Conservation (phyloP, 805 yeast species). For the Candida wancherniae region DNA sequence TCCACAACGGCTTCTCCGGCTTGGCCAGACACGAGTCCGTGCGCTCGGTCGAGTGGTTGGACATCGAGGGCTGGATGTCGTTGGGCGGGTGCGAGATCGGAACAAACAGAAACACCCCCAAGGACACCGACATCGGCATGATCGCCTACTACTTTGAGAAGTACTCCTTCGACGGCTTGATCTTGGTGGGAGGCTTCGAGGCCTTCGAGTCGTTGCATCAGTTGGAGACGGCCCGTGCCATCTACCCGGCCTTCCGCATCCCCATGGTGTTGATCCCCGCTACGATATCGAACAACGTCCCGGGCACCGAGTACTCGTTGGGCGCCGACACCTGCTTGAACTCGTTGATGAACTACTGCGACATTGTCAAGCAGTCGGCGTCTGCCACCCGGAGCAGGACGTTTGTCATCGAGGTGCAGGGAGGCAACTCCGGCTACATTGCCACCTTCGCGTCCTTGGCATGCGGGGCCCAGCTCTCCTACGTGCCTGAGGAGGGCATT, state of each 20-base stretch:
- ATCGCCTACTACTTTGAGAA: slow-evolving; percentile 71
- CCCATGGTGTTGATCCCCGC: slow-evolving; percentile 80
- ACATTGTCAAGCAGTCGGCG: slow-evolving; percentile 74
- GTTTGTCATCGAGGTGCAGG: slow-evolving; percentile 79
- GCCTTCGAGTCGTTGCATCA: slow-evolving; percentile 69
- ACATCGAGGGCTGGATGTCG: slow-evolving; percentile 83
- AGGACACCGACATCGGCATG: slow-evolving; percentile 57
- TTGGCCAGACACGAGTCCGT: slow-evolving; percentile 86
- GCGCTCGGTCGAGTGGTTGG: slow-evolving; percentile 70
- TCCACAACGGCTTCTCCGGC: slow-evolving; percentile 91
- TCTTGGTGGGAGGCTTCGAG: slow-evolving; percentile 79
- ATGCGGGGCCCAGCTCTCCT: slow-evolving; percentile 69
- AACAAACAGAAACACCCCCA: slow-evolving; percentile 84
- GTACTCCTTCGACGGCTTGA: slow-evolving; percentile 62
- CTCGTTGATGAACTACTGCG: slow-evolving; percentile 67
- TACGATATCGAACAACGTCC: slow-evolving; percentile 75
- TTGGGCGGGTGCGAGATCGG: slow-evolving; percentile 96
- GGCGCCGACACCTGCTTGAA: slow-evolving; percentile 77
- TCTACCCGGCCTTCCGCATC: slow-evolving; percentile 67
- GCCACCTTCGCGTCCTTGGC: slow-evolving; percentile 66
- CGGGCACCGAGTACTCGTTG: slow-evolving; percentile 74
- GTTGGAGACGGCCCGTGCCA: slow-evolving; percentile 53
- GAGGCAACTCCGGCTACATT: slow-evolving; percentile 78
- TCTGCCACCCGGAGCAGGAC: slow-evolving; percentile 74
- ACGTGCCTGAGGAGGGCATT: slow-evolving; percentile 71